Evolutionary conservation across 2,329 filamentous ascomycete genomes (phyloP).

Genomic region (Cladosporium sp.): DNA sequence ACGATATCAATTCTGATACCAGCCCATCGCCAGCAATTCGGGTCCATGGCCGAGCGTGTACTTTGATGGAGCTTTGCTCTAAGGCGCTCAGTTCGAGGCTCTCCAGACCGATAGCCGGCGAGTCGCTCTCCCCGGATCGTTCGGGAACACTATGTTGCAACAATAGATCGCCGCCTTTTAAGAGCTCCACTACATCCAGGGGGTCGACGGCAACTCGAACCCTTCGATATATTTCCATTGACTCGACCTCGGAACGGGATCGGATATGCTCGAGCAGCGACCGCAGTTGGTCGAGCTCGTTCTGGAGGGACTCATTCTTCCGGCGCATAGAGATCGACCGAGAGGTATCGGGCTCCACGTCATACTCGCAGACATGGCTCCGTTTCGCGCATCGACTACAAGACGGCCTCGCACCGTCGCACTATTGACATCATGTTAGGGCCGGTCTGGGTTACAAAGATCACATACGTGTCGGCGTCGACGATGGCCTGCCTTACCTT

Average conservation of each 20-base stretch:
- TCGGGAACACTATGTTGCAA: conserved; percentile 1
- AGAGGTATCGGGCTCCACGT: conserved; percentile 10
- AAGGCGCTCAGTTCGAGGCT: conserved; percentile 5
- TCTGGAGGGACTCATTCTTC: conserved; percentile 9
- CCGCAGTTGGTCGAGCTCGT: conserved; percentile 1
- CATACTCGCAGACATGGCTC: conserved; percentile 6
- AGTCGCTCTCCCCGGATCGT: background rate
- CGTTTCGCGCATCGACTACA: conserved; percentile 9
- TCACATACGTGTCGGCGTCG: background rate
- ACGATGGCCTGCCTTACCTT: conserved; percentile 2
- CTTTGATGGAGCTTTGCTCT: conserved; percentile 8
- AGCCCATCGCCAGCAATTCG: conserved; percentile 4
- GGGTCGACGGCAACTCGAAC: conserved; percentile 6
- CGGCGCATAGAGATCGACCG: conserved; percentile 8
- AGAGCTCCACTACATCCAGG: conserved; percentile 4
- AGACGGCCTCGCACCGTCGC: conserved; percentile 4
- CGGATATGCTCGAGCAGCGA: conserved; percentile 3
- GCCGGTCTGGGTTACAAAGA: background rate
- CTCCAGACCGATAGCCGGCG: conserved; percentile 2
- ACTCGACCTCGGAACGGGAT: conserved; percentile 6
- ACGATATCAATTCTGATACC: conserved; percentile 7
- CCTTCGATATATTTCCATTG: conserved; percentile 10
- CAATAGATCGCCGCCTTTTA: background rate
- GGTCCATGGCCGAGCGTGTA: conserved; percentile 6
- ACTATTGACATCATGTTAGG: conserved; percentile 1